A percentile compares a stretch with the other conserved stretches of the same genome.
Evolutionary conservation across 371 early-diverging fungal genomes (phyloP).

Genomic region (Lichtheimia hyalospora): DNA sequence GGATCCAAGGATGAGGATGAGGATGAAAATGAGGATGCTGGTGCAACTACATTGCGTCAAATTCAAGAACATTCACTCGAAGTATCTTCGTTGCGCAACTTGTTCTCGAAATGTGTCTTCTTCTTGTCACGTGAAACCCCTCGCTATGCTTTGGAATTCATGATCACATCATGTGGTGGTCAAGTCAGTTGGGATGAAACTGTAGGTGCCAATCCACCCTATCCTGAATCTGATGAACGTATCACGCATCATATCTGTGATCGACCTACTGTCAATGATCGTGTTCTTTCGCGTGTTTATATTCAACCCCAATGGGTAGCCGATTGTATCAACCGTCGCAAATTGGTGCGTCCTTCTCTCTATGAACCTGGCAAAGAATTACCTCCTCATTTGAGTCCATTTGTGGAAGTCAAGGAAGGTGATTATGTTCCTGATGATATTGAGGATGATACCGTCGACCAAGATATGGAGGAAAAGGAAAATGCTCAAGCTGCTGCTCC

Average conservation of each 20-base stretch:
- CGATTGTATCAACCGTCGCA: constrained; percentile 88
- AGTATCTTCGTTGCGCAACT: constrained; percentile 49
- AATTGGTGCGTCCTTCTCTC: constrained; percentile 63
- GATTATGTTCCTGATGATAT: constrained; percentile 79
- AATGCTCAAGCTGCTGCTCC: constrained; percentile 39
- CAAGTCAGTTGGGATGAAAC: constrained; percentile 88
- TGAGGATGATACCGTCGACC: constrained; percentile 52
- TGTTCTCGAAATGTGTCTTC: constrained; percentile 81
- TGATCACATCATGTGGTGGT: constrained; percentile 88
- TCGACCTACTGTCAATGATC: constrained; percentile 72
- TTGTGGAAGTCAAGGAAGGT: constrained; percentile 82
- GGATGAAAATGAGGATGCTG: constrained; percentile 37
- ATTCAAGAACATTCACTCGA: constrained; percentile 60
- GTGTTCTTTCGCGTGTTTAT: constrained; percentile 73
- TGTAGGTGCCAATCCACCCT: constrained; percentile 80
- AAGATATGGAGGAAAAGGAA: constrained; percentile 42
- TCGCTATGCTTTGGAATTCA: constrained; percentile 88
- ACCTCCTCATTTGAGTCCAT: constrained; percentile 95
- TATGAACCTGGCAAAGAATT: constrained; percentile 85
- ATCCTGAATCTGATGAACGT: constrained; percentile 70
- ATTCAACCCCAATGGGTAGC: constrained; percentile 99
- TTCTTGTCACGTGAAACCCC: constrained; percentile 96
- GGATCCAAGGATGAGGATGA: constrained; percentile 22
- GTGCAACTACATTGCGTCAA: constrained; percentile 50
- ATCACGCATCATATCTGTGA: constrained; percentile 92